Evolutionary conservation across 73 alveolate species (phyloP).

Genomic region (Urostyla sp.): DNA sequence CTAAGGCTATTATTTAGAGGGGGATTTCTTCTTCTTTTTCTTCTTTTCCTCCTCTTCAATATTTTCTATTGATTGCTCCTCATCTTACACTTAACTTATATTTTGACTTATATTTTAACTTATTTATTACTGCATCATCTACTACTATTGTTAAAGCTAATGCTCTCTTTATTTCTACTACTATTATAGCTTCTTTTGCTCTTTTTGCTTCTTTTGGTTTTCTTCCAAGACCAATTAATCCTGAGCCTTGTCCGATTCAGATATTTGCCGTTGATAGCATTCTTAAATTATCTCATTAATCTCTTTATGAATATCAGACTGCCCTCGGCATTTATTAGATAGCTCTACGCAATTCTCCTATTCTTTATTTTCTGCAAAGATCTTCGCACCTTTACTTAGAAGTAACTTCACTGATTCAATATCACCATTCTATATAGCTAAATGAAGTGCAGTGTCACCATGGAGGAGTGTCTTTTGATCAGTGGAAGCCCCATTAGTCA

Average conservation of each 20-base stretch:
- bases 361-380: constrained; percentile 21
- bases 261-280: neutral
- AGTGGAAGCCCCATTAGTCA: constrained; percentile 49
- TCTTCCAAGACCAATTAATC: constrained; percentile 52
- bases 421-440: constrained; percentile 48
- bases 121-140: too few relatives aligned
- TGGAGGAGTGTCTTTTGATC: neutral
- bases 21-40: neutral
- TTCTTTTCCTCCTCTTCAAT: neutral
- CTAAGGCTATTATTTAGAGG: neutral
- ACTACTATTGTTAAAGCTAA: neutral
- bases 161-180: neutral
- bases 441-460: constrained; percentile 56
- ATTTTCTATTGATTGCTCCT: neutral
- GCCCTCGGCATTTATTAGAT: constrained; percentile 10
- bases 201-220: constrained; percentile 17
- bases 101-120: too few relatives aligned
- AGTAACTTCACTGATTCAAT: constrained; percentile 49
- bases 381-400: constrained; percentile 12
- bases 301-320: neutral
- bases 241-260: constrained; percentile 39
- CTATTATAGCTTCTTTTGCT: neutral
- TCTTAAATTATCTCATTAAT: neutral
- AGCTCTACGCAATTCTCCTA: constrained; percentile 23
- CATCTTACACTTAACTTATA: too few relatives aligned